A percentile compares a stretch with the other conserved stretches of the same genome.
These are phyloP conservation scores for Fusarium compactum DNA, from an alignment of 2,329 filamentous ascomycete species.

Conservation along the genomic window DNA sequence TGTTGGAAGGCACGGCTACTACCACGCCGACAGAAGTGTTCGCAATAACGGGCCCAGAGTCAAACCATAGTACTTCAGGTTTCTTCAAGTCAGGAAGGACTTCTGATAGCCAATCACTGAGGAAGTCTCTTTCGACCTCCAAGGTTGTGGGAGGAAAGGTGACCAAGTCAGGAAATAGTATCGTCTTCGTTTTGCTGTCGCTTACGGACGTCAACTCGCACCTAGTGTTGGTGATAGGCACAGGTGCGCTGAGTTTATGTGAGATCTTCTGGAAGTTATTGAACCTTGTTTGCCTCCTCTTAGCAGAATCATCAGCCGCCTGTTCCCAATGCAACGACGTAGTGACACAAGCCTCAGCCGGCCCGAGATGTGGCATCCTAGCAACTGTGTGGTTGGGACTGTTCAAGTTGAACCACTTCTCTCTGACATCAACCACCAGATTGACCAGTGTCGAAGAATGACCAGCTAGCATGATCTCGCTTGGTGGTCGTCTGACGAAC, in stretches of 20 bases:
- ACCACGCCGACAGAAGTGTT: constrained; percentile 28
- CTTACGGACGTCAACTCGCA: constrained; percentile 33
- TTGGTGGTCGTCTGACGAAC: constrained; percentile 25
- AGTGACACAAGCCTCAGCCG: constrained; percentile 30
- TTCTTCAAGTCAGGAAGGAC: not conserved
- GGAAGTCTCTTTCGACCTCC: constrained; percentile 9
- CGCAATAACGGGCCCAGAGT: constrained; percentile 21
- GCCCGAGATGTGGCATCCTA: constrained; percentile 37
- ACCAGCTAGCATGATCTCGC: constrained; percentile 27
- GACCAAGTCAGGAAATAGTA: constrained; percentile 32
- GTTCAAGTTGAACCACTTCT: constrained; percentile 29
- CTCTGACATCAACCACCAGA: constrained; percentile 31
- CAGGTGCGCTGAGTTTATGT: constrained; percentile 24
- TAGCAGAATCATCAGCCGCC: constrained; percentile 26
- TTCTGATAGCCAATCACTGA: constrained; percentile 21
- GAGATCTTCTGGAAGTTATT: constrained; percentile 30
- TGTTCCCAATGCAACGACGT: constrained; percentile 40
- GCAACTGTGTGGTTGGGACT: constrained; percentile 37
- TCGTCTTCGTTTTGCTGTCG: not conserved
- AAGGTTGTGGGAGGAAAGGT: constrained; percentile 19
- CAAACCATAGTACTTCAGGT: constrained; percentile 37
- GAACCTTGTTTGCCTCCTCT: constrained; percentile 22
- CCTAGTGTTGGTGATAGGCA: constrained; percentile 33
- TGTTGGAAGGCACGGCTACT: constrained; percentile 20
- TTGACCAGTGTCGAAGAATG: constrained; percentile 20